These are phyloP conservation scores for Phytophthora agathidicida DNA, from an alignment of 352 stramenopile species.

Conservation along the genomic window DNA sequence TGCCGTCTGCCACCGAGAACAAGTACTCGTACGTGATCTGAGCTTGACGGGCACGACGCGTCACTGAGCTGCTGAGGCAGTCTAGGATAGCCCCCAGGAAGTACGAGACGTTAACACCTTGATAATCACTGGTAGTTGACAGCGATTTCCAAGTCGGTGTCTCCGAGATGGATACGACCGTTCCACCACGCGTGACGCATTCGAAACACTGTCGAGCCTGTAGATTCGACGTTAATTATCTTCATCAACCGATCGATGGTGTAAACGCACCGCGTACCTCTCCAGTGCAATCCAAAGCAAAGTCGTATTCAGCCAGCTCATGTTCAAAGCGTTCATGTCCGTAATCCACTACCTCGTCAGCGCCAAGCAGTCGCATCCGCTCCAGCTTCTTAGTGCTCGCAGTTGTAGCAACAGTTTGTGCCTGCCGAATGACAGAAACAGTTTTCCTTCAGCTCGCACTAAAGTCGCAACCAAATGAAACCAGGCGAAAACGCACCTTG, in stretches of 20 bases:
- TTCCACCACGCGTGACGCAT: constrained; percentile 56
- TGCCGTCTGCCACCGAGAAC: constrained; percentile 49
- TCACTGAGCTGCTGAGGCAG: constrained; percentile 67
- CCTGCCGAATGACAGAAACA: constrained; percentile 25
- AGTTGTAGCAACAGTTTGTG: constrained; percentile 72
- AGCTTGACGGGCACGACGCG: constrained; percentile 49
- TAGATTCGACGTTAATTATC: background rate
- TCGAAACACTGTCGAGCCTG: constrained; percentile 69
- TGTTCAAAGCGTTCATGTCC: constrained; percentile 65
- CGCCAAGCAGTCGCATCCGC: constrained; percentile 66
- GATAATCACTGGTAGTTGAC: constrained; percentile 19
- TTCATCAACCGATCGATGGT: background rate
- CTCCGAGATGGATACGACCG: constrained; percentile 67
- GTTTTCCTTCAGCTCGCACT: background rate
- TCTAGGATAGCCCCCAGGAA: constrained; percentile 57
- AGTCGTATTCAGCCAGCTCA: constrained; percentile 76
- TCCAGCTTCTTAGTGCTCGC: constrained; percentile 71
- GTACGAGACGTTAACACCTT: constrained; percentile 50
- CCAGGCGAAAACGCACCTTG: constrained; percentile 42
- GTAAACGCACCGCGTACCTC: constrained; percentile 45
- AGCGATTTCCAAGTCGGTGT: constrained; percentile 55
- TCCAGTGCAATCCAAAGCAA: constrained; percentile 75
- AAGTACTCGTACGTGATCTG: constrained; percentile 66
- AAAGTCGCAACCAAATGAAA: background rate
- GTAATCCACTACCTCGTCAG: constrained; percentile 79